Evolutionary conservation across 371 early-diverging fungal species (phyloP).

Genomic region (Apophysomyces variabilis): DNA sequence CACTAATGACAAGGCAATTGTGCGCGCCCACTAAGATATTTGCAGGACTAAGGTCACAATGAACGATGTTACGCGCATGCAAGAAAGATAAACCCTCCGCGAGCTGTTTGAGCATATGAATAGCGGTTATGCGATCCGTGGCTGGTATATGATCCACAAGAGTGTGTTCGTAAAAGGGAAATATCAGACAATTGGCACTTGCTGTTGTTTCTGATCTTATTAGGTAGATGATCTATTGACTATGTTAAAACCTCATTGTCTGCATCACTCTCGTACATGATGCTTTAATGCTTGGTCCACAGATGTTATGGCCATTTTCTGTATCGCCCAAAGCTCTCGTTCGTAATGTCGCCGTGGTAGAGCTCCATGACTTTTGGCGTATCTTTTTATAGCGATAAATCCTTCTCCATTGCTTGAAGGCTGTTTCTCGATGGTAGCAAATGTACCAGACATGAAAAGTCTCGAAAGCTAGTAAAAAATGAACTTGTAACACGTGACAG

Average conservation of each 20-base stretch:
- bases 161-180: constrained; percentile 37
- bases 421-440: constrained; percentile 38
- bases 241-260: not conserved
- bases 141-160: constrained; percentile 13
- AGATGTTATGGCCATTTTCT: constrained; percentile 24
- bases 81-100: constrained; percentile 64
- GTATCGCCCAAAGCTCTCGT: constrained; percentile 42
- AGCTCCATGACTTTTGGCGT: constrained; percentile 37
- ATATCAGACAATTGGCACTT: constrained; percentile 24
- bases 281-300: constrained; percentile 23
- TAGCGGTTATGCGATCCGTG: constrained; percentile 18
- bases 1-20: constrained; percentile 71
- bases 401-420: constrained; percentile 3
- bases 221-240: constrained; percentile 35
- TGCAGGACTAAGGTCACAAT: constrained; percentile 78
- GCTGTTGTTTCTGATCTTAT: constrained; percentile 24
- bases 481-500: too few species aligned
- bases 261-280: constrained; percentile 28
- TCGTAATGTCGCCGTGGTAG: constrained; percentile 38
- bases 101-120: constrained; percentile 45
- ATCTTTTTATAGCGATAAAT: constrained; percentile 44
- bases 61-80: constrained; percentile 65
- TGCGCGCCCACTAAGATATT: constrained; percentile 65
- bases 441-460: constrained; percentile 28
- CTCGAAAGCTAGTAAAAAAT: not conserved